Percentiles rank a stretch among this genome's conserved stretches.
phyloP scores from a whole-genome alignment of 2,329 filamentous ascomycete genomes.

The Truncatella angustata region DNA sequence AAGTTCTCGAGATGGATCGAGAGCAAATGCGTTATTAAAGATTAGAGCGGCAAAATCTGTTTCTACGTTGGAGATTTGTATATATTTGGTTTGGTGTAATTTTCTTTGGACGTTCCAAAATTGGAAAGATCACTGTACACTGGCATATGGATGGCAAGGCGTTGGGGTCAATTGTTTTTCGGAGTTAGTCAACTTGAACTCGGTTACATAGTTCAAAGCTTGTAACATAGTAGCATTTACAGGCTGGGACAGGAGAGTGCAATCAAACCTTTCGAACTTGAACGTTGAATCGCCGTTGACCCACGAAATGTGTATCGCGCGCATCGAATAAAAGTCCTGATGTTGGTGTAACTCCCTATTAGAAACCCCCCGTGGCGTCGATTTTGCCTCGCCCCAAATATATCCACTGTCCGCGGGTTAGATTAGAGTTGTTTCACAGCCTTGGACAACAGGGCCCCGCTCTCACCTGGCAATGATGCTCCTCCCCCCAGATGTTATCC shows the following conservation, averaged over 20 bases:
- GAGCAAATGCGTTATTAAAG: constrained; percentile 23
- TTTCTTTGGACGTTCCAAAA: neutral
- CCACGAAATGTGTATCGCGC: too few relatives aligned
- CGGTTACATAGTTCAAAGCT: neutral
- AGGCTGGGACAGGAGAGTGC: neutral
- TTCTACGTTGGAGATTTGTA: neutral
- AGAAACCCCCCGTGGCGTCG: too few relatives aligned
- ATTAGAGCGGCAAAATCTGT: neutral
- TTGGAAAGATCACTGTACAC: neutral
- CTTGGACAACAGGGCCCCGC: too few relatives aligned
- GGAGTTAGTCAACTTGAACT: neutral
- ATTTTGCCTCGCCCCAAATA: too few relatives aligned
- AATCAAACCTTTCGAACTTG: too few relatives aligned
- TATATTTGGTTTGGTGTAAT: neutral
- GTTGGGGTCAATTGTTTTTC: neutral
- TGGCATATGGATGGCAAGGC: neutral
- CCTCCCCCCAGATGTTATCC: too few relatives aligned
- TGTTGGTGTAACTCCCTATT: too few relatives aligned
- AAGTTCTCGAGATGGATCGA: constrained; percentile 57
- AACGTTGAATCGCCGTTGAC: too few relatives aligned
- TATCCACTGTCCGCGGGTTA: too few relatives aligned
- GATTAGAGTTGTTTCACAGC: too few relatives aligned
- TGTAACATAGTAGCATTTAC: neutral
- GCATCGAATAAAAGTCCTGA: too few relatives aligned
- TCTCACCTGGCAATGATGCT: too few relatives aligned